These are phyloP conservation scores for Uronychia setigera DNA, from an alignment of 73 alveolate genomes.

Conservation along the genomic window DNA sequence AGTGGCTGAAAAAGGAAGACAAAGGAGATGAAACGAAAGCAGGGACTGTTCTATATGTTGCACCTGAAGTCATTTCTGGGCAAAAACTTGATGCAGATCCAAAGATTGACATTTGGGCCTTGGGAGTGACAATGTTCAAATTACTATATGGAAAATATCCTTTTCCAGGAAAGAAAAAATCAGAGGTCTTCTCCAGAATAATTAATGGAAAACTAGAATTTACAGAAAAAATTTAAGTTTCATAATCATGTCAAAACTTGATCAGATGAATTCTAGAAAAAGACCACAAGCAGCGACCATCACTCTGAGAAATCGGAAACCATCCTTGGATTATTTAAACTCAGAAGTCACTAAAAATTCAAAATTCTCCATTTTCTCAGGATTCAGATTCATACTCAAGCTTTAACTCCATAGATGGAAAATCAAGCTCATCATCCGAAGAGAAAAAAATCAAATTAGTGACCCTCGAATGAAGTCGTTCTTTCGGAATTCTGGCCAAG, in stretches of 20 bases:
- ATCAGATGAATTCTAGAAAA: not conserved
- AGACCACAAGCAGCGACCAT: not conserved
- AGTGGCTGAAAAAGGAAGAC: slow-evolving; percentile 38
- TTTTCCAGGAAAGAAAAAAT: slow-evolving; percentile 64
- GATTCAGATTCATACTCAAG: too few relatives aligned
- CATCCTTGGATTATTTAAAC: not conserved
- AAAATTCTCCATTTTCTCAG: not conserved
- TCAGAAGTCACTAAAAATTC: not conserved
- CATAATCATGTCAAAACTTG: not conserved
- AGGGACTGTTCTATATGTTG: slow-evolving; percentile 74
- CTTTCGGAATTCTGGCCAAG: not conserved
- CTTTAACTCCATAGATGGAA: too few relatives aligned
- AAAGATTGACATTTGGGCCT: slow-evolving; percentile 76
- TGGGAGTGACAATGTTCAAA: slow-evolving; percentile 66
- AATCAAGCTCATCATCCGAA: too few relatives aligned
- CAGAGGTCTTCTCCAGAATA: not conserved
- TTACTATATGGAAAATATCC: slow-evolving; percentile 67
- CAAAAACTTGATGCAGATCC: slow-evolving; percentile 58
- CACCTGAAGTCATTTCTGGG: slow-evolving; percentile 83
- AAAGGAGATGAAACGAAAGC: slow-evolving; percentile 72
- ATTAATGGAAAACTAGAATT: slow-evolving; percentile 13
- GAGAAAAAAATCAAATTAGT: too few relatives aligned
- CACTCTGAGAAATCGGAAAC: not conserved
- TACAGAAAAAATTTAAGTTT: not conserved
- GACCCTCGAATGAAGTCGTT: not conserved